A percentile compares a stretch with the other conserved stretches of the same genome.
Evolutionary conservation across 805 yeast genomes (phyloP).

Genomic region (Wickerhamomyces xylosicus): DNA sequence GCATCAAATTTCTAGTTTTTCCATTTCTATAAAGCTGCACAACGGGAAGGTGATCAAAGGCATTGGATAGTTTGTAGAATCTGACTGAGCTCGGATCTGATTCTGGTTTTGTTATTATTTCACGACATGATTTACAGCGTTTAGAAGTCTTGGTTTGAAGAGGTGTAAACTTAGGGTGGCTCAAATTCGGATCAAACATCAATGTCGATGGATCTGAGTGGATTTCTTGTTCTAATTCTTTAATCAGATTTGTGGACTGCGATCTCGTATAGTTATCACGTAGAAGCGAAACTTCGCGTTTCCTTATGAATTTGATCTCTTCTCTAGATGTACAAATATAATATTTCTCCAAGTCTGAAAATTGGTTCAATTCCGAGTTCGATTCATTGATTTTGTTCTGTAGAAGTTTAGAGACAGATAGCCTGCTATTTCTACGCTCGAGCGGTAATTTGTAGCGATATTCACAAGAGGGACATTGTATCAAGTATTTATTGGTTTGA

Average conservation of each 20-base stretch:
- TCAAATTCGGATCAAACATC: background rate
- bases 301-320: constrained; percentile 3
- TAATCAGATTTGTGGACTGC: constrained; percentile 1
- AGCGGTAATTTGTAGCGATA: background rate
- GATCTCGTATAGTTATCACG: background rate
- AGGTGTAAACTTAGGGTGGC: constrained; percentile 6
- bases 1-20: constrained; percentile 4
- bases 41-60: constrained; percentile 16
- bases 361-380: constrained; percentile 2
- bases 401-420: constrained; percentile 8
- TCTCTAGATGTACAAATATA: constrained; percentile 7
- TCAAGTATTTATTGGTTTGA: constrained; percentile 4
- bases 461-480: background rate
- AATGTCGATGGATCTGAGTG: constrained; percentile 1
- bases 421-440: background rate
- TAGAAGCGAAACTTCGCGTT: no score
- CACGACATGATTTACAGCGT: constrained; percentile 20
- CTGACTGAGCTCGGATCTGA: constrained; percentile 14
- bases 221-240: constrained; percentile 1
- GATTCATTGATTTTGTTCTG: constrained; percentile 3
- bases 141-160: constrained; percentile 15
- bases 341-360: constrained; percentile 11
- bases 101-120: constrained; percentile 20
- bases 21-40: constrained; percentile 6
- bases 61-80: constrained; percentile 19